Base-by-base conservation (phyloP, 2,329 filamentous ascomycete species). In the Taxawa tesnikishii region DNA sequence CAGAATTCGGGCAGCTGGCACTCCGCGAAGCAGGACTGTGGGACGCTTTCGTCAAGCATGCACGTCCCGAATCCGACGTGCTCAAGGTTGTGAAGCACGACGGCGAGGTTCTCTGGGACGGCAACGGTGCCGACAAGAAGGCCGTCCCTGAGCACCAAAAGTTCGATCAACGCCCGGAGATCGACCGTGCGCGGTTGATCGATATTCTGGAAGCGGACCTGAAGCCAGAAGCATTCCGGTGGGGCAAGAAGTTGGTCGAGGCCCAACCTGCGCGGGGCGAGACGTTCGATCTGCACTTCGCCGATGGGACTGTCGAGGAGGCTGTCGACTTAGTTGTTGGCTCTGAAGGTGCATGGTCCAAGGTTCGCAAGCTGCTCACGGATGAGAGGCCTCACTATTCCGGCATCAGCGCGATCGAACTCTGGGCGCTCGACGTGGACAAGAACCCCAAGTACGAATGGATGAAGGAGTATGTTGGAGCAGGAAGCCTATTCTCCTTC, bases 291-390 rank as follows among this genome's bases (percentile, higher is more conserved):
- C 37, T 55, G 31, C 31, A 47, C 29, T 57, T 59, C 41, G 46
- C 47, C 3, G 38, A 45, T 21, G 29, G 26, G 13, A 40, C 44
- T 7, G 28, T 38, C 17, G 39, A 48, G 18, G 55, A 50, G 1
- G n/a, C n/a, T n/a, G 60, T 56, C 38, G 54, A 63, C 39, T 43
- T 65, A 7, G 45, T 63, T 15, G 53, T 65, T 15, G 61, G 62
- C 7, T 58, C 58, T 9, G 62, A 65, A 29, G 61, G 60, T 7
- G 58, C 58, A 4, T 64, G 54, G 50, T 54, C 50, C 30, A 59
- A 56, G 37, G 51, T 57, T 2, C 48, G 58, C 7, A 39, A 39
- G 14, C 28, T 53, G 2, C 37, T 61, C 2, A 49, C 44, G 5
- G 33, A 44, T 8, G 46, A 43, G 10, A 44, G 42, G 28, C 58